Evolutionary conservation across 2,329 filamentous ascomycete species (phyloP), one percentile per base, ranked within the genome.

Genomic region (Cytospora piceae): DNA sequence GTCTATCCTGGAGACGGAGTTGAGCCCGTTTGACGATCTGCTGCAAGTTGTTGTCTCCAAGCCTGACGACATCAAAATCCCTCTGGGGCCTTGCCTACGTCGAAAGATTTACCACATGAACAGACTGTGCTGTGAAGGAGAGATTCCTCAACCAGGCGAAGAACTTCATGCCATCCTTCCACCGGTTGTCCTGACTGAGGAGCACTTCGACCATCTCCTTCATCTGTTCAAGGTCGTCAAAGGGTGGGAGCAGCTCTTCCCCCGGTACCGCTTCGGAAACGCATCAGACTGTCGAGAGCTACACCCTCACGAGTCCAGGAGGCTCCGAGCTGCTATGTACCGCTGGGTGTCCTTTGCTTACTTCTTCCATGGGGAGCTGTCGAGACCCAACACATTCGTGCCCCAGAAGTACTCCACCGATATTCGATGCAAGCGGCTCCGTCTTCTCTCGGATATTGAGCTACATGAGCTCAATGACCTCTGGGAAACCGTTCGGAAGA

Each of bases 261-360:
- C 77, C 6, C 72, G 74, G 20, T 69, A 75, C 51, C 72, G 74
- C 5, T 81, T 83, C 68, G 76, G 81, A 2, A 72, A 77, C 12
- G 78, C 79, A 0, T 79, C 81, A 63, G 74, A 81, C 57, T 79
- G 81, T 51, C 80, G 84, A 20, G 77, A 76, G 46, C 76, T 86
- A 7, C 73, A 73, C 9, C 61, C 72, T 0, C 73, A 77, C 31
- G 84, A 87, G 70, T 76, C 76, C 32, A 68, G 73, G n/a, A 79
- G 83, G 57, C 77, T 85, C 59, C 80, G 84, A 6, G 77, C 78
- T 67, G 83, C 82, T 0, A 72, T 86, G 34, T 84, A 83, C 59
- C 74, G 77, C 37, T 87, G 83, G 83, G 85, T 83, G 83, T 76
- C 84, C 4, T 86, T 83, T 68, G 77, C 82, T 8, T 78, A 79